These are phyloP conservation scores for Sclerotinia spermophila DNA, from an alignment of 2,329 filamentous ascomycete species.

Conservation along the genomic window DNA sequence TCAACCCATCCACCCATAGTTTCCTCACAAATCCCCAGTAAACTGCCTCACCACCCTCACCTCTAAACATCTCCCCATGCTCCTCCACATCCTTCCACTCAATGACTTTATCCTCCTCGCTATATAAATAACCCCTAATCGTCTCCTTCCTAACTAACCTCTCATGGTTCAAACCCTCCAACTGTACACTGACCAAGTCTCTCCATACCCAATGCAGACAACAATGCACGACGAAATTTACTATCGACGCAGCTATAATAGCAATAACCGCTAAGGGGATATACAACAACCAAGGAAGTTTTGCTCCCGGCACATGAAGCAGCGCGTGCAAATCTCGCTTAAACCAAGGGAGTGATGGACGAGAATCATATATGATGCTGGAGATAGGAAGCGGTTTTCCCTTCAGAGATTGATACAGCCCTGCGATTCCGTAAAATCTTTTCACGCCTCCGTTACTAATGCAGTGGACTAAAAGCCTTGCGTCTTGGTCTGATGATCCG, in stretches of 20 bases:
- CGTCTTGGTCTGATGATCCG: conserved; percentile 20
- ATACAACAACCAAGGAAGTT: conserved; percentile 22
- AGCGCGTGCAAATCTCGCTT: conserved; percentile 30
- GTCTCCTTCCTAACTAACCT: conserved; percentile 20
- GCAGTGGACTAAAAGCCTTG: conserved; percentile 47
- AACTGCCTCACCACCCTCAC: conserved; percentile 28
- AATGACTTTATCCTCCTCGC: conserved; percentile 27
- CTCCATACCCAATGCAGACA: conserved; percentile 30
- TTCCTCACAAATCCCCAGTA: conserved; percentile 32
- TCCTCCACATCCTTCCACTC: conserved; percentile 21
- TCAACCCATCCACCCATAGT: conserved; percentile 21
- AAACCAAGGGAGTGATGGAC: conserved; percentile 32
- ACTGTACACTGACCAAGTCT: conserved; percentile 30
- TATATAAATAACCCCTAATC: conserved; percentile 32
- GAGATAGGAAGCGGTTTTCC: conserved; percentile 23
- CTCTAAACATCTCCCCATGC: conserved; percentile 27
- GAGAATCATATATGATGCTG: conserved; percentile 27
- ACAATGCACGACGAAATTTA: conserved; percentile 29
- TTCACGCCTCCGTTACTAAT: conserved; percentile 58
- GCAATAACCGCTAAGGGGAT: conserved; percentile 21
- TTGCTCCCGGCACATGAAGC: conserved; percentile 17
- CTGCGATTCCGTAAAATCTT: conserved; percentile 25
- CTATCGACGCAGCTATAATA: conserved; percentile 18
- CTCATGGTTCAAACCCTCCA: conserved; percentile 24
- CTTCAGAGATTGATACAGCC: conserved; percentile 20